Base-by-base conservation (phyloP, 306 rosid genomes). In the Trifolium fragiferum region DNA sequence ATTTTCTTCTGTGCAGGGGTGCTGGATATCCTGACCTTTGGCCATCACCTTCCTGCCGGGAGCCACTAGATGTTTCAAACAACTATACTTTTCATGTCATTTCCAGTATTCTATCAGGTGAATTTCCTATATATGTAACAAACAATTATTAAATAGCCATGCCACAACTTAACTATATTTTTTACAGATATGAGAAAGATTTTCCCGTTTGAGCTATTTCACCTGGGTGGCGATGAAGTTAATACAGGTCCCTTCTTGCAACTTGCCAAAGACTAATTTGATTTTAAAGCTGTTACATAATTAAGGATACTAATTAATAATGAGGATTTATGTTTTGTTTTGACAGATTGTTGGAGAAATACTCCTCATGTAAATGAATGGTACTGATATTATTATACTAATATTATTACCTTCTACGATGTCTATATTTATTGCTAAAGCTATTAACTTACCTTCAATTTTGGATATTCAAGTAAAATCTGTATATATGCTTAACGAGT, bases 181-280 rank as follows among this genome's bases (percentile, higher is more conserved):
- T 58, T 65, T 83, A 60, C 90, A 94, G 99, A 92, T 87, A 73
- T 94, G 90, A 90, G 99, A 85, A 89, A 85, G 72, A 87, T 92
- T 68, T 94, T 94, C 84, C 97, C 96, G 66, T 94, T 94, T 32
- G 97, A 92, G 88, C 90, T 94, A 57, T 90, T 94, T 86, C 99
- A 94, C 89, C 86, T 94, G 90, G 99, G 99, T 37, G 99, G 99
- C 66, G 99, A 94, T 85, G 99, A 94, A 75, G 99, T 94, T 78
- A 70, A 94, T 86, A 92, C 99, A 82, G 83, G 99, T 75, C 64
- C 55, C 62, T 72, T 82, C 44, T 74, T 74, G 73, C 62, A 75
- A 66, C 70, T 54, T 67, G 37, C 59, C 51, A 58, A 75, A 64
- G 21, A 75, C 37, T 40, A 44, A 47, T 51, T 70, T 69, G 70